Evolutionary conservation across 139 green algal genomes (phyloP), one percentile per base, ranked within the genome.

Genomic region (Coccomyxa sp.): DNA sequence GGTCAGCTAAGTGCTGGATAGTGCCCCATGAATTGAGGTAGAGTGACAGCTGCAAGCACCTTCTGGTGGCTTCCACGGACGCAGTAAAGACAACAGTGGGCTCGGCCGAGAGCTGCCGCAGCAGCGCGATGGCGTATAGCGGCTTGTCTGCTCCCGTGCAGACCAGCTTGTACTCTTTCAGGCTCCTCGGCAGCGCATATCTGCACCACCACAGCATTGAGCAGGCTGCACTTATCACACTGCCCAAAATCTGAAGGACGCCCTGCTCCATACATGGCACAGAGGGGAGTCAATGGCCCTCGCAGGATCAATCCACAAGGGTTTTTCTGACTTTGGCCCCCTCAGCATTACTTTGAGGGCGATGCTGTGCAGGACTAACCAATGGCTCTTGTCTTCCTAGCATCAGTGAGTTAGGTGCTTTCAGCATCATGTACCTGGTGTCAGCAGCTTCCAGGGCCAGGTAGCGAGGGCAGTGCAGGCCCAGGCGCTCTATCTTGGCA

Each of bases 81-180:
- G 93, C 92, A 0, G 92, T 89, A 70, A 98, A 98, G 12, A 98
- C 86, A 8, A 98, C 83, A 18, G 78, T 94, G 16, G 50, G 70
- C 83, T 87, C 44, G 7, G 75, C 76, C 0, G 68, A 22, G 77
- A 94, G 83, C 34, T 85, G 55, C 0, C 81, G 39, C 79, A 97
- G 87, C 75, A 97, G 83, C 18, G 89, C 89, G 54, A 92, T 74
- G 73, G 96, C 85, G 2, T 78, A 85, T 27, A 90, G 76, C 0
- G 93, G 92, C 87, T 97, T 97, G 73, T 83, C 54, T 10, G 84
- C 88, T 2, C 75, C 84, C 0, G 82, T 78, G 58, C 86, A 86
- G 75, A 98, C 85, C 68, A 96, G 55, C 79, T 95, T 93, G 69
- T 79, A 90, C 82, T 97, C 92, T 68, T 87, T 34, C 54, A 98